A percentile compares a stretch with the other conserved stretches of the same genome.
Conservation (phyloP, 2,329 filamentous ascomycete genomes). For the Saccharata proteae region DNA sequence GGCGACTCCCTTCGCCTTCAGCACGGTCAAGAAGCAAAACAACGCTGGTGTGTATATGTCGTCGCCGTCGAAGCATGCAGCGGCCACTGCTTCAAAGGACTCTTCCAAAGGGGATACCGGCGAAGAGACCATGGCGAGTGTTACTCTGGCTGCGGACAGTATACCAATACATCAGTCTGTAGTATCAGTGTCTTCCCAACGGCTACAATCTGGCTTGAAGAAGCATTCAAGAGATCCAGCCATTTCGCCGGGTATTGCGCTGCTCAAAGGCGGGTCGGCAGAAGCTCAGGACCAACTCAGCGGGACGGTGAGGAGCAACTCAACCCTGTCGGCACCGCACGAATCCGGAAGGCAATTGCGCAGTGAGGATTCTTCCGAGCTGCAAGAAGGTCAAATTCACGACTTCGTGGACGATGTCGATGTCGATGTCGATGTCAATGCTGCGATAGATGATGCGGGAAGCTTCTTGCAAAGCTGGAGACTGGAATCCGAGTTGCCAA, state of each 20-base stretch:
- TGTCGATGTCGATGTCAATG: constrained; percentile 1
- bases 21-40: constrained; percentile 28
- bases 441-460: constrained; percentile 5
- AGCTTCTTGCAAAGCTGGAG: constrained; percentile 3
- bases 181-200: background rate
- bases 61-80: too few relatives aligned
- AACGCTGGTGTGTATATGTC: background rate
- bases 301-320: background rate
- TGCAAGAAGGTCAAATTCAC: background rate
- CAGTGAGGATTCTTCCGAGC: background rate
- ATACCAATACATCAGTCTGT: background rate
- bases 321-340: background rate
- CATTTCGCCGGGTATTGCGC: background rate
- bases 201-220: background rate
- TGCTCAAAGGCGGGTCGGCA: too few relatives aligned
- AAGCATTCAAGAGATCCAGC: background rate
- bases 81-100: background rate
- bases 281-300: background rate
- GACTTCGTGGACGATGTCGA: constrained; percentile 4
- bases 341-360: too few relatives aligned
- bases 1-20: constrained; percentile 28
- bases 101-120: constrained; percentile 1
- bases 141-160: background rate
- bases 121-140: background rate
- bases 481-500: background rate